Percentiles rank a stretch among this genome's conserved stretches.
These are phyloP conservation scores for Sporobolomyces roseus DNA, from an alignment of 768 basidiomycete genomes.

Conservation along the genomic window DNA sequence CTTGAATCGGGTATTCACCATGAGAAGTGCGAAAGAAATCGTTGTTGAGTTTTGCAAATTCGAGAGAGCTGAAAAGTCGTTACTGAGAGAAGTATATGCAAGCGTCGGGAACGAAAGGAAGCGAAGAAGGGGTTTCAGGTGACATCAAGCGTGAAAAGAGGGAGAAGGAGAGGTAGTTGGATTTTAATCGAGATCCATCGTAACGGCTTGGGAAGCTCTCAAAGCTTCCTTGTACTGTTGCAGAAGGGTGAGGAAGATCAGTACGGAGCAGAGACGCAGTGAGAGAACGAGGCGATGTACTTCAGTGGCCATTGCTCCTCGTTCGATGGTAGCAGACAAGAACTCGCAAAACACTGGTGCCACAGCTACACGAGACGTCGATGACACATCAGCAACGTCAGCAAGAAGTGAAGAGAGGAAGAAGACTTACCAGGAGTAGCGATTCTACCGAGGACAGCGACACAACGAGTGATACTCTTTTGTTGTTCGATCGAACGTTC, in stretches of 20 bases:
- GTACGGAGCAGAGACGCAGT: too few species aligned
- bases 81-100: too few species aligned
- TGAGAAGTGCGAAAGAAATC: too few species aligned
- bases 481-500: slow-evolving; percentile 86
- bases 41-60: too few species aligned
- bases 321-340: slow-evolving; percentile 6
- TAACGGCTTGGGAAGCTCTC: slow-evolving; percentile 21
- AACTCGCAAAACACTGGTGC: slow-evolving; percentile 24
- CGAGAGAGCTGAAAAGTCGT: too few species aligned
- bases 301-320: slow-evolving; percentile 24
- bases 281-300: background rate
- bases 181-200: slow-evolving; percentile 38
- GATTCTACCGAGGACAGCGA: slow-evolving; percentile 79
- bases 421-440: slow-evolving; percentile 11
- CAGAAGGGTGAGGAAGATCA: background rate
- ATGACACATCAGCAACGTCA: background rate
- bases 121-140: too few species aligned
- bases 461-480: slow-evolving; percentile 78
- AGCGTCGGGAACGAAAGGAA: too few species aligned
- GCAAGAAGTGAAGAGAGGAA: background rate
- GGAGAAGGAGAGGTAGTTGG: background rate
- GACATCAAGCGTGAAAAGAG: too few species aligned
- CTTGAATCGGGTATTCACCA: too few species aligned
- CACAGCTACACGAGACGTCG: background rate
- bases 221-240: slow-evolving; percentile 29